Base-by-base conservation (phyloP, 2,329 filamentous ascomycete genomes). In the Didymella exigua region DNA sequence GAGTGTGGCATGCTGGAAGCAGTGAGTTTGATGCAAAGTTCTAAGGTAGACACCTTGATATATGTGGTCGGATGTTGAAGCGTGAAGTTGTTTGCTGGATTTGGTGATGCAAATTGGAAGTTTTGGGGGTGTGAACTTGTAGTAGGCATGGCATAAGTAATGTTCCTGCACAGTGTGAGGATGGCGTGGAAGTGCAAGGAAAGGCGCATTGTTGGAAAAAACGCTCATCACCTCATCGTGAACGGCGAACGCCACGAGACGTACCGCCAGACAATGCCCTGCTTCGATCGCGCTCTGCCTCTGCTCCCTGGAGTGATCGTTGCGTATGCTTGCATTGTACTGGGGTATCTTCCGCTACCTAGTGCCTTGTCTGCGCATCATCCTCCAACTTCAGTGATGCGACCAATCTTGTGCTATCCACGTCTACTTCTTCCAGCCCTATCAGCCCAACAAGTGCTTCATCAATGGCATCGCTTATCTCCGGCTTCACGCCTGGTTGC, bases 401-500 rank as follows among this genome's bases (percentile, higher is more conserved):
- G 8, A 66, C 16, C 31, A 57, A 59, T 16, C 52, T 40, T 24
- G 24, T 41, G 3, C 50, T 51, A 29, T 65, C 62, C 1, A 62
- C 51, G 24, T 57, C 50, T 4, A 61, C 46, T 10, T 42, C 36
- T 14, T 63, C 63, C 50, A 74, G 40, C 1, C 59, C 66, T 2
- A 72, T 56, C 8, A 74, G 48, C 0, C 70, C 71, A 18, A 71
- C 45, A 14, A 73, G 46, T 9, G 70, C 70, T 34, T 73, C 71
- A 36, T 74, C 70, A 50, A 74, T 68, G 2, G 66, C 56, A 51
- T 73, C 65, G 19, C 51, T 51, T 52, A 65, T 65, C 42, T 62
- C 62, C 7, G 64, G 60, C 31, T 69, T 71, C 44, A 43, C 50
- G 8, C 64, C 65, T 16, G 66, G 65, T 53, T 69, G 68, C 54